A percentile compares a stretch with the other conserved stretches of the same genome.
Evolutionary conservation across 345 rosid genomes (phyloP).

Genomic region (Trapa bicornis): DNA sequence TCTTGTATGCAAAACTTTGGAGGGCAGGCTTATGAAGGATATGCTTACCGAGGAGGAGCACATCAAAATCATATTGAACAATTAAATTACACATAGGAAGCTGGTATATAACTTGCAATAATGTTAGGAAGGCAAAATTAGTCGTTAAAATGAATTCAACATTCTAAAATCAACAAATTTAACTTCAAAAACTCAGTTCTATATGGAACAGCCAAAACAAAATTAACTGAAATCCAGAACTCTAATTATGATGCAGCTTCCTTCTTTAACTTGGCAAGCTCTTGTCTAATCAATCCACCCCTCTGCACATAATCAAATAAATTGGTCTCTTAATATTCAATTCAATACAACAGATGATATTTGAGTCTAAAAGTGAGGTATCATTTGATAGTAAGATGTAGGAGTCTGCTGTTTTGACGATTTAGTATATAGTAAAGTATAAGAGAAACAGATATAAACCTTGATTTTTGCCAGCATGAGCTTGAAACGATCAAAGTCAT

Average conservation of each 20-base stretch:
- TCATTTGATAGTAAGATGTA: background rate
- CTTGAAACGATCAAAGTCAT: constrained; percentile 77
- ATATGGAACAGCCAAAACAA: background rate
- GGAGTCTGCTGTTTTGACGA: too few species aligned
- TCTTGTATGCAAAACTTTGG: too few species aligned
- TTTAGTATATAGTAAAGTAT: background rate
- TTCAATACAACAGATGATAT: background rate
- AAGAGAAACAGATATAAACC: constrained; percentile 24
- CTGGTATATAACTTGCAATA: background rate
- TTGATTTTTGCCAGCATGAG: constrained; percentile 85
- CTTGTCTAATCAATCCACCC: constrained; percentile 54
- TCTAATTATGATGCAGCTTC: constrained; percentile 21
- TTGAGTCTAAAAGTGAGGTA: background rate
- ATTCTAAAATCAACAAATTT: background rate
- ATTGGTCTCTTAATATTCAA: background rate
- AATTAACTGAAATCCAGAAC: background rate
- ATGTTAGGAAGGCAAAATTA: background rate
- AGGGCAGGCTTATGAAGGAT: too few species aligned
- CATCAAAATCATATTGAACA: too few species aligned
- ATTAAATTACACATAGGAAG: background rate
- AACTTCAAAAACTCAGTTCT: background rate
- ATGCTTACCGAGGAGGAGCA: too few species aligned
- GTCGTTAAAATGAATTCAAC: background rate
- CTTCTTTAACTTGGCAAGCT: constrained; percentile 53
- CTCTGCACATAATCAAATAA: constrained; percentile 25